Evolutionary conservation across 1,139 yeast species (phyloP), one percentile per base, ranked within the genome.

Genomic region (Sugiyamaella japonica): DNA sequence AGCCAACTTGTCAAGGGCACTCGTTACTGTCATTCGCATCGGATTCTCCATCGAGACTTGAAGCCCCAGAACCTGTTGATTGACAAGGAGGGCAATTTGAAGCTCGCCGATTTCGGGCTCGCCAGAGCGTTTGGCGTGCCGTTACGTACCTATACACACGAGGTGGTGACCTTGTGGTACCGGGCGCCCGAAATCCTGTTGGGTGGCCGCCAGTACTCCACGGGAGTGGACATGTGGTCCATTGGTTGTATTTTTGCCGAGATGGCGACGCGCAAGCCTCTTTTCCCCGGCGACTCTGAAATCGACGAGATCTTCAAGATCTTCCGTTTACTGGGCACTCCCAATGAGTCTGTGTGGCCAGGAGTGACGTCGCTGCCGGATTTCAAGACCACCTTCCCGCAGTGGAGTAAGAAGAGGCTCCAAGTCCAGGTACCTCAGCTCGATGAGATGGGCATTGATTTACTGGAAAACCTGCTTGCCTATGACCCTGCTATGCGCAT

Each of bases 151-250:
- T 93, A 91, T 70, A 91, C 99, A 10, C 97, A 91, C 73, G 98
- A 93, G 70, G 97, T 93, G 58, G 99, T 95, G 53, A 93, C 99
- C 0, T 77, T 95, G 63, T 93, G 99, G 99, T 93, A 93, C 73
- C 80, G 99, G 63, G 91, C 98, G 0, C 99, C 99, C 0, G 99
- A 93, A 70, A 89, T 93, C 57, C 77, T 93, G 61, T 78, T 93
- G 40, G 99, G 99, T 32, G 97, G 98, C 23, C 89, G 95, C 63
- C 98, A 93, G 71, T 93, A 93, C 72, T 89, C 97, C 50, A 93
- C 98, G 0, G 98, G 98, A 28, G 98, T 93, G 50, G 99, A 93
- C 70, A 90, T 95, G 86, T 93, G 99, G 99, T 89, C 97, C 15
- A 89, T 90, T 56, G 99, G 99, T 20, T 91, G 98, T 72, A 93